Conservation (phyloP, 2,329 filamentous ascomycete species). For the Drechslerella dactyloides region DNA sequence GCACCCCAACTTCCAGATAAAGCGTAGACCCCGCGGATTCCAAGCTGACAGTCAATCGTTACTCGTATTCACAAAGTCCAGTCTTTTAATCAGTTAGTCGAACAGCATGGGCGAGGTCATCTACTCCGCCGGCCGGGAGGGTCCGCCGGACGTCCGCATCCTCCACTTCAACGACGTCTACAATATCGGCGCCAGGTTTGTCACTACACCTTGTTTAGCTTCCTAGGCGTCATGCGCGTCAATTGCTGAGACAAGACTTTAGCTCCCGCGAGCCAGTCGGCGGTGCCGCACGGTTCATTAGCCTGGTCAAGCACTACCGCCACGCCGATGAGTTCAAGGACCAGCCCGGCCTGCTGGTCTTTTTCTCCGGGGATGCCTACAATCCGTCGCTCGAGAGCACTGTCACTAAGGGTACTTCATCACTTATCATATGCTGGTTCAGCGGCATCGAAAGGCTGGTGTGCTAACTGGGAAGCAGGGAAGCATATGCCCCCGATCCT, state of each 20-base stretch:
- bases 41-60: neutral
- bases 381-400: constrained; percentile 89
- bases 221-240: constrained; percentile 30
- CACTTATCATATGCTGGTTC: constrained; percentile 55
- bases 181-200: constrained; percentile 70
- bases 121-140: constrained; percentile 55
- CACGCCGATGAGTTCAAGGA: constrained; percentile 65
- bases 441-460: neutral
- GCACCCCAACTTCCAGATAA: neutral
- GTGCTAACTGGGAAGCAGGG: constrained; percentile 59
- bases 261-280: constrained; percentile 81
- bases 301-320: constrained; percentile 76
- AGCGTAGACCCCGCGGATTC: neutral
- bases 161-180: constrained; percentile 95
- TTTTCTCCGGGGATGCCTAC: constrained; percentile 92
- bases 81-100: neutral
- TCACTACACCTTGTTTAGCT: too few species aligned
- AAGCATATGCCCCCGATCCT: constrained; percentile 87
- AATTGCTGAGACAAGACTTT: constrained; percentile 19
- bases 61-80: neutral
- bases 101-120: constrained; percentile 47
- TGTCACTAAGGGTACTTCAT: constrained; percentile 74
- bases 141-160: constrained; percentile 74
- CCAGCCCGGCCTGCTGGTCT: constrained; percentile 72
- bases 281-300: constrained; percentile 80